Percentiles rank a stretch among this genome's conserved stretches.
Conservation (phyloP, 2,329 filamentous ascomycete species). For the Clarireedia hainanense region DNA sequence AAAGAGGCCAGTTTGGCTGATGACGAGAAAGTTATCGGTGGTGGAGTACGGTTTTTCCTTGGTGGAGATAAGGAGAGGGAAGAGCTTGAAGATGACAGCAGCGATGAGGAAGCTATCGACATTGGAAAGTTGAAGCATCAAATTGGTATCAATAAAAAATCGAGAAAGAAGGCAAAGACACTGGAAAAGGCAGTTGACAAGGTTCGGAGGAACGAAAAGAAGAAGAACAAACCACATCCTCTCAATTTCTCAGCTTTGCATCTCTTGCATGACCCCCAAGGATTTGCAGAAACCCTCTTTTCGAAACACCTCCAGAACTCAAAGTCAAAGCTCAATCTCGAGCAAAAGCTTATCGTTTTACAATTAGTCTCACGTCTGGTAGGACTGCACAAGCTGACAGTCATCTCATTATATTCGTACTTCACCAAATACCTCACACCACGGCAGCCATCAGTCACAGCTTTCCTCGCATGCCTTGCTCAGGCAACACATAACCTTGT, state of each 20-base stretch:
- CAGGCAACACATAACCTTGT: slow-evolving; percentile 88
- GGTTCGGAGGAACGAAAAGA: slow-evolving; percentile 74
- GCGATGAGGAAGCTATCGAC: slow-evolving; percentile 75
- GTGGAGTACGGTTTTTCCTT: slow-evolving; percentile 88
- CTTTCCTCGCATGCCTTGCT: slow-evolving; percentile 84
- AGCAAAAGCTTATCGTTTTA: slow-evolving; percentile 82
- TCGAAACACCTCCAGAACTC: slow-evolving; percentile 83
- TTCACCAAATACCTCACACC: slow-evolving; percentile 12
- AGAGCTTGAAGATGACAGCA: slow-evolving; percentile 82
- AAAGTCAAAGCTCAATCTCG: slow-evolving; percentile 76
- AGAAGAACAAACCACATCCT: slow-evolving; percentile 79
- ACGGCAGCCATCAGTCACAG: slow-evolving; percentile 36
- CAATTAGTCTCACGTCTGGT: slow-evolving; percentile 87
- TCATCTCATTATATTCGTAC: slow-evolving; percentile 78
- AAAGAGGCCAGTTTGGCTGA: slow-evolving; percentile 83
- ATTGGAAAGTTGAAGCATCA: slow-evolving; percentile 78
- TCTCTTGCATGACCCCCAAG: slow-evolving; percentile 87
- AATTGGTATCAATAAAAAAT: slow-evolving; percentile 91
- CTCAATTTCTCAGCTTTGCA: slow-evolving; percentile 96
- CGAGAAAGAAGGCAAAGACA: slow-evolving; percentile 73
- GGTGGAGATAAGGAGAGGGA: slow-evolving; percentile 95
- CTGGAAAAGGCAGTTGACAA: slow-evolving; percentile 76
- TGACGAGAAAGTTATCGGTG: slow-evolving; percentile 85
- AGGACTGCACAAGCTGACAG: slow-evolving; percentile 83
- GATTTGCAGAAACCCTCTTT: slow-evolving; percentile 85